These are phyloP conservation scores for Stephania cephalantha DNA, from an alignment of 164 flowering plant genomes.

Conservation along the genomic window DNA sequence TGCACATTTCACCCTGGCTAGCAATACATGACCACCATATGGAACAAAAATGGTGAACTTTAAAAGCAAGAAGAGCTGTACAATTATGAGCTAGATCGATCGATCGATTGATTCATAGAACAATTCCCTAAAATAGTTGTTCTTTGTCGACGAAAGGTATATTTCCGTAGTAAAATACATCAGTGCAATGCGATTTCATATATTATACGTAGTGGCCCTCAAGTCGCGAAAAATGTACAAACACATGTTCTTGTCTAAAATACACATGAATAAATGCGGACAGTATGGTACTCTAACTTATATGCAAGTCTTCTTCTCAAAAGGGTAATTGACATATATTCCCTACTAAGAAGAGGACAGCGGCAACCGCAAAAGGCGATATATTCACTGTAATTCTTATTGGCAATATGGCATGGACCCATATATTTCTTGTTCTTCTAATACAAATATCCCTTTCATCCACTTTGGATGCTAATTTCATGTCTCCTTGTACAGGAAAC, in stretches of 20 bases:
- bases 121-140: neutral
- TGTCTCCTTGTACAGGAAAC: neutral
- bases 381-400: neutral
- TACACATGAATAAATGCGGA: no score
- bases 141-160: neutral
- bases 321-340: slow-evolving; percentile 1
- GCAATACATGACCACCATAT: neutral
- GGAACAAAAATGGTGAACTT: neutral
- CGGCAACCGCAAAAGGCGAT: neutral
- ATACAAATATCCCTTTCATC: neutral
- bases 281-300: neutral
- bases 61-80: neutral
- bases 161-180: no score
- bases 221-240: neutral
- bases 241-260: neutral
- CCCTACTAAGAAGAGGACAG: slow-evolving; percentile 6
- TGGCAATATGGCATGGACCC: neutral
- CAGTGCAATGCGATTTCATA: neutral
- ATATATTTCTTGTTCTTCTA: neutral
- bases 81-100: neutral
- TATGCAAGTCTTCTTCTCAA: neutral
- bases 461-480: slow-evolving; percentile 13
- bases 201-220: no score
- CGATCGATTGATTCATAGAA: neutral
- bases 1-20: neutral